Conservation (phyloP, 495 filamentous ascomycete genomes). For the Glonium stellatum region DNA sequence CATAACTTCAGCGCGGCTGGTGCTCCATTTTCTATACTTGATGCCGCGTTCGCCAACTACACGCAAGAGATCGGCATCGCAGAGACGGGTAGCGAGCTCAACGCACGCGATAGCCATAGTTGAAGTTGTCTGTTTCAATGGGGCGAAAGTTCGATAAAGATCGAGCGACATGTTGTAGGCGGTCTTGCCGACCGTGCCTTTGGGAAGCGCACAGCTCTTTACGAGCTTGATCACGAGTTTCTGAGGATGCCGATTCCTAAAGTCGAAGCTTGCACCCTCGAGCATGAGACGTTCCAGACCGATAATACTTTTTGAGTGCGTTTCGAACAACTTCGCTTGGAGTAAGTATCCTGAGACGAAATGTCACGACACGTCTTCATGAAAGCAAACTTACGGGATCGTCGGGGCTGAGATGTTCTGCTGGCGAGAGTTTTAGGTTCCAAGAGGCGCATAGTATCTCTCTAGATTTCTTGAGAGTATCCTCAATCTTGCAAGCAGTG, state of each 20-base stretch:
- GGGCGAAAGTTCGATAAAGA: conserved; percentile 85
- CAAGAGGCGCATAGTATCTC: conserved; percentile 88
- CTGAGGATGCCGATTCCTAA: conserved; percentile 82
- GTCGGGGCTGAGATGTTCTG: conserved; percentile 74
- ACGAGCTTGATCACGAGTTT: conserved; percentile 71
- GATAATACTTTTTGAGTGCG: conserved; percentile 66
- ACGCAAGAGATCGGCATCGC: conserved; percentile 43
- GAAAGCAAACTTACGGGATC: conserved; percentile 53
- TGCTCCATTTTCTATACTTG: conserved; percentile 52
- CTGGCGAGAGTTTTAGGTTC: conserved; percentile 65
- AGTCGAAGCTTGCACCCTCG: conserved; percentile 90
- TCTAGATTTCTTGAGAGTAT: conserved; percentile 91
- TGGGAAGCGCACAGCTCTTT: conserved; percentile 44
- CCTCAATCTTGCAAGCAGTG: conserved; percentile 92
- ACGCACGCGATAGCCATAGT: conserved; percentile 76
- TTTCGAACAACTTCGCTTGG: conserved; percentile 62
- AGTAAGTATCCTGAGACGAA: background rate
- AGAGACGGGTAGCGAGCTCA: conserved; percentile 67
- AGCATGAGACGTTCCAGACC: conserved; percentile 88
- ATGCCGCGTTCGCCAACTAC: conserved; percentile 38
- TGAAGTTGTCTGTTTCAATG: conserved; percentile 74
- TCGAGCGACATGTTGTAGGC: conserved; percentile 81
- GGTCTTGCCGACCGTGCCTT: conserved; percentile 43
- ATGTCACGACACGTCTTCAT: background rate
- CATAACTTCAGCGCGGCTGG: conserved; percentile 62